Conservation (phyloP, 129 eudicot genomes). For the Tanacetum coccineum region DNA sequence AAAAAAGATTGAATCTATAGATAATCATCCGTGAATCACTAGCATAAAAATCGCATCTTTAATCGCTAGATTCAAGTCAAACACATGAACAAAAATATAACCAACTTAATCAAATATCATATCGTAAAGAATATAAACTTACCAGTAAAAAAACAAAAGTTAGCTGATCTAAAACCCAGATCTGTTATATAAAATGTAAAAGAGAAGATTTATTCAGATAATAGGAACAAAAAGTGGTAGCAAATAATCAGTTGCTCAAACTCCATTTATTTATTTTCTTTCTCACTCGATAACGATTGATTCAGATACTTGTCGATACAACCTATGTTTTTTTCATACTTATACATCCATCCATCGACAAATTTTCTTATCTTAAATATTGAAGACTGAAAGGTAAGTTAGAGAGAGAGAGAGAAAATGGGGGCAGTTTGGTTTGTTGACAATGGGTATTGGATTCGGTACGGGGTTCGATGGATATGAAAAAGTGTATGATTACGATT, state of each 20-base stretch:
- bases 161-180: not conserved
- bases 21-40: conserved; percentile 2
- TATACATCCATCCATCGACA: conserved; percentile 11
- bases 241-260: conserved; percentile 31
- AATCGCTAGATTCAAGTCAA: conserved; percentile 32
- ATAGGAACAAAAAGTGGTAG: conserved; percentile 35
- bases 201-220: conserved; percentile 13
- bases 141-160: conserved; percentile 12
- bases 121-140: conserved; percentile 1
- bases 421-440: no score
- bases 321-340: conserved; percentile 23
- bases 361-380: not conserved
- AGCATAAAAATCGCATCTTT: conserved; percentile 20
- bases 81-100: not conserved
- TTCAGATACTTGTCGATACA: conserved; percentile 33
- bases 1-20: conserved; percentile 11
- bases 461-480: no score
- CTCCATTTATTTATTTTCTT: conserved; percentile 23
- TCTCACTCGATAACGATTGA: conserved; percentile 43
- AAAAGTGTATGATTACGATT: no score
- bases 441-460: no score
- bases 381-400: no score
- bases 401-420: no score
- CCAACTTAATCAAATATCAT: not conserved
- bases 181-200: not conserved